A percentile compares a stretch with the other conserved stretches of the same genome.
phyloP scores from a whole-genome alignment of 2,329 filamentous ascomycete genomes.

The Aspergillus udagawae region DNA sequence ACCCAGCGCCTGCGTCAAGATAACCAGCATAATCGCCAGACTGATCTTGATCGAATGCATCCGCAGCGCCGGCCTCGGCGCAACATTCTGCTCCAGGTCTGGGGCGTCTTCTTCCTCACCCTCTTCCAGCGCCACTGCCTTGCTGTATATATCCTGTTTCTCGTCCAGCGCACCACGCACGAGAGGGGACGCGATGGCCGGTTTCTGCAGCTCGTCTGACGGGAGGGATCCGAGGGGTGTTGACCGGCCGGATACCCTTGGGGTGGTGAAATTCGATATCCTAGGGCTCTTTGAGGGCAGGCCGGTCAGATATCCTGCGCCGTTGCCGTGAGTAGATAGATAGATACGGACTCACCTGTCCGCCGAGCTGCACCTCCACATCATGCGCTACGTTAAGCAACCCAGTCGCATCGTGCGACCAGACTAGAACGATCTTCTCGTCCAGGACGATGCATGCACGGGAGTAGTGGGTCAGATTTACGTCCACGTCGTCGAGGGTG shows the following conservation, averaged over 20 bases:
- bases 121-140: constrained; percentile 12
- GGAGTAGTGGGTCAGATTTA: no score
- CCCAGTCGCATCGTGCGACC: constrained; percentile 9
- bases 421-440: background rate
- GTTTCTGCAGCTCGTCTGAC: background rate
- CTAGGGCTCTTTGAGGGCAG: background rate
- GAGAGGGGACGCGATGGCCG: background rate
- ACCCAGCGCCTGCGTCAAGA: constrained; percentile 12
- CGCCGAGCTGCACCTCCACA: constrained; percentile 12
- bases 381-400: constrained; percentile 12
- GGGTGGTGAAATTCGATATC: constrained; percentile 7
- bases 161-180: constrained; percentile 14
- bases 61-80: constrained; percentile 5
- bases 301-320: background rate
- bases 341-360: constrained; percentile 1
- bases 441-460: no score
- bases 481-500: no score
- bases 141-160: constrained; percentile 13
- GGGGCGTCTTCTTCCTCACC: constrained; percentile 5
- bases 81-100: constrained; percentile 8
- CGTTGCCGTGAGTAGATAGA: background rate
- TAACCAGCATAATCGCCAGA: constrained; percentile 13
- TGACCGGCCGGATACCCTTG: constrained; percentile 9
- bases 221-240: constrained; percentile 5
- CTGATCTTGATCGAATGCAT: constrained; percentile 12